These are phyloP conservation scores for Entomophthora muscae DNA, from an alignment of 371 early-diverging fungal genomes.

Conservation along the genomic window DNA sequence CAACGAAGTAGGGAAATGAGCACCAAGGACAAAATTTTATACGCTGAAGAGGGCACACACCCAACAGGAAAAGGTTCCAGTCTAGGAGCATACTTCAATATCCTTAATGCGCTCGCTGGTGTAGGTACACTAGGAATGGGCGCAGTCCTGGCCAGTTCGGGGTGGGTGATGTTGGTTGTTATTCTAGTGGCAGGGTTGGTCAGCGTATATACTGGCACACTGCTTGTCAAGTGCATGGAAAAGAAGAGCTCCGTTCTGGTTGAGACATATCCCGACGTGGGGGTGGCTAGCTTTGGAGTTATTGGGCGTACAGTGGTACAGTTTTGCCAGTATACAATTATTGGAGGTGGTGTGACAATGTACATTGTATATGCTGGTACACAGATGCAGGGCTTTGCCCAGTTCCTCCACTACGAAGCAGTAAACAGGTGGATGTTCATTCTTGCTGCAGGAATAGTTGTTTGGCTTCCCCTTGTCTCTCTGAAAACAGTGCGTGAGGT, in stretches of 20 bases:
- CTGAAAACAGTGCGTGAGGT: conserved; percentile 58
- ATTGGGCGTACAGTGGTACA: conserved; percentile 33
- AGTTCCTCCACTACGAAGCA: neutral
- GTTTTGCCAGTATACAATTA: conserved; percentile 41
- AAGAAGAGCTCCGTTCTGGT: conserved; percentile 18
- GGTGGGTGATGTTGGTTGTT: conserved; percentile 65
- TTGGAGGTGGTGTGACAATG: conserved; percentile 55
- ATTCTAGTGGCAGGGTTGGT: conserved; percentile 55
- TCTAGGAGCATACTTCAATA: conserved; percentile 9
- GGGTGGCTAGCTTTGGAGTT: conserved; percentile 43
- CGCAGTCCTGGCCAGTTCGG: conserved; percentile 52
- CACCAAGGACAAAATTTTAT: neutral
- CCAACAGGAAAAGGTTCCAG: conserved; percentile 6
- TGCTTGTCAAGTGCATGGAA: conserved; percentile 46
- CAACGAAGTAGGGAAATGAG: too few species aligned
- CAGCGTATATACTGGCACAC: conserved; percentile 45
- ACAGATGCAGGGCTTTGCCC: conserved; percentile 19
- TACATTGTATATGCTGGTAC: conserved; percentile 56
- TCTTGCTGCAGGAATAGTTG: conserved; percentile 33
- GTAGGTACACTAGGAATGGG: conserved; percentile 65
- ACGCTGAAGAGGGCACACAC: neutral
- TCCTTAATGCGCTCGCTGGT: conserved; percentile 8
- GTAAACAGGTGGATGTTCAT: conserved; percentile 25
- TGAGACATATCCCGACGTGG: conserved; percentile 36
- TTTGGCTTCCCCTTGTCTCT: conserved; percentile 50